phyloP scores from a whole-genome alignment of 2,329 filamentous ascomycete genomes.

The Aspergillus texensis region DNA sequence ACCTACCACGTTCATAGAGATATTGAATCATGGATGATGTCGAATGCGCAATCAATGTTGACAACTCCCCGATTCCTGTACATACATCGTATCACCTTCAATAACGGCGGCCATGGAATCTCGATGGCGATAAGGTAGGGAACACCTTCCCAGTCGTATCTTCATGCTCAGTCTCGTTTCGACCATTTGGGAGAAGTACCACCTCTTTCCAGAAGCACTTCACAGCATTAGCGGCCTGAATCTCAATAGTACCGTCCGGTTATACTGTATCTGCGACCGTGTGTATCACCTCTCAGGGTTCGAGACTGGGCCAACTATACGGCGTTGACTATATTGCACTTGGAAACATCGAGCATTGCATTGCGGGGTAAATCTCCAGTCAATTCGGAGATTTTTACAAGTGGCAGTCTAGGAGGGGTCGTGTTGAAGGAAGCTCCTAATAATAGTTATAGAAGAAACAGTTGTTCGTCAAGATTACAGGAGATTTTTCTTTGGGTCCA shows the following conservation, averaged over 20 bases:
- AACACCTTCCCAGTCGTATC: neutral
- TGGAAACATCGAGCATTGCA: conserved; percentile 12
- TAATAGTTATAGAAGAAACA: neutral
- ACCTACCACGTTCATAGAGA: neutral
- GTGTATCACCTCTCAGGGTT: neutral
- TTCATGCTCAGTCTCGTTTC: neutral
- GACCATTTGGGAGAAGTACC: conserved; percentile 8
- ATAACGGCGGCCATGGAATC: neutral
- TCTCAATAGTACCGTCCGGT: conserved; percentile 9
- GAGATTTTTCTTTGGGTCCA: neutral
- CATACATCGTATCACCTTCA: neutral
- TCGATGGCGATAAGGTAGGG: neutral
- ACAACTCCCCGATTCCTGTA: neutral
- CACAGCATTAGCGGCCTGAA: conserved; percentile 13
- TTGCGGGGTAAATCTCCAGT: conserved; percentile 19
- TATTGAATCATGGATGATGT: neutral
- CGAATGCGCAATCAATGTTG: neutral
- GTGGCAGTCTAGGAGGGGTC: neutral
- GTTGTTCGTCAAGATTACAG: neutral
- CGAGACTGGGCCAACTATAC: neutral
- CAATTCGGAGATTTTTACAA: conserved; percentile 4
- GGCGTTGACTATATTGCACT: conserved; percentile 1
- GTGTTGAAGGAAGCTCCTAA: neutral
- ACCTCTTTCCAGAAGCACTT: neutral
- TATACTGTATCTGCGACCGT: neutral